Conservation (phyloP, 345 rosid species). For the Eucalyptus melliodora region DNA sequence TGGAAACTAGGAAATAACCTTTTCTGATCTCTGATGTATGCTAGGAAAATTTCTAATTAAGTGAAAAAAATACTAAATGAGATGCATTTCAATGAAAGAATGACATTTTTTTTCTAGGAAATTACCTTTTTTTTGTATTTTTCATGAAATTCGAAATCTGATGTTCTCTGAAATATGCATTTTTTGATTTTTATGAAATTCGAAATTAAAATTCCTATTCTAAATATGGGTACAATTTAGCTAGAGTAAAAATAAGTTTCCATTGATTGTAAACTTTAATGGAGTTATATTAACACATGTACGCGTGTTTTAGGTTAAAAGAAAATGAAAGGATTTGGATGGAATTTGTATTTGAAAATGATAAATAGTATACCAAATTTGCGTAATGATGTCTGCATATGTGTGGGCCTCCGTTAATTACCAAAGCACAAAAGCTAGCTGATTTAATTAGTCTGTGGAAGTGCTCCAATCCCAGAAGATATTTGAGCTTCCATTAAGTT, state of each 20-base stretch:
- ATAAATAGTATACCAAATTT: neutral
- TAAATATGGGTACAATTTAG: neutral
- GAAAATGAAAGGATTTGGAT: neutral
- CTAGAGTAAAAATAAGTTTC: neutral
- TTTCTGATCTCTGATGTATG: no score
- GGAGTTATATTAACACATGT: neutral
- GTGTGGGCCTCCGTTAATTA: neutral
- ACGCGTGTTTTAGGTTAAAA: neutral
- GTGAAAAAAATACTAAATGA: no score
- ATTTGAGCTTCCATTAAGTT: neutral
- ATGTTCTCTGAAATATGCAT: neutral
- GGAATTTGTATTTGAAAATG: neutral
- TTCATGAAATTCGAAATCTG: no score
- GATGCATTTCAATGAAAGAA: no score
- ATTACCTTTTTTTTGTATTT: neutral
- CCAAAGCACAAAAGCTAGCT: neutral
- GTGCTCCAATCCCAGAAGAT: neutral
- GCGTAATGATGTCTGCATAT: neutral
- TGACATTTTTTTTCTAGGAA: no score
- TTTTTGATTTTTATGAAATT: no score
- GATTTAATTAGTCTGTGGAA: neutral
- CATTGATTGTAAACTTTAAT: neutral
- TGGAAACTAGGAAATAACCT: neutral
- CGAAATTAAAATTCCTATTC: no score
- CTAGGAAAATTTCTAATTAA: no score